Conservation (phyloP, 2,329 filamentous ascomycete genomes). For the Bimuria novae-zelandiae region DNA sequence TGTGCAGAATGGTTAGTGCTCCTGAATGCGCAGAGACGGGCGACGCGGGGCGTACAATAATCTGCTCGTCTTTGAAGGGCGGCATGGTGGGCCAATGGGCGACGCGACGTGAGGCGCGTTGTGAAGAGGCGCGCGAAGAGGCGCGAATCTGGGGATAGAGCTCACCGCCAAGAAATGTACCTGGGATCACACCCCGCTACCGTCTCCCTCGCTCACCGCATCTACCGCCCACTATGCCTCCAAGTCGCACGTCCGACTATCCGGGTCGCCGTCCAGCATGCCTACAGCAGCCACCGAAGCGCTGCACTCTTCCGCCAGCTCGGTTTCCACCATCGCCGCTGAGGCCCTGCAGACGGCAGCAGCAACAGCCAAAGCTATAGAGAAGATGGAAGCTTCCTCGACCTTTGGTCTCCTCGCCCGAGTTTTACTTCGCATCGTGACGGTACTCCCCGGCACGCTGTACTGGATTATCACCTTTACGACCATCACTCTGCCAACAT, state of each 20-base stretch:
- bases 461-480: conserved; percentile 85
- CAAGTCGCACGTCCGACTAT: too few relatives aligned
- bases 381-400: conserved; percentile 28
- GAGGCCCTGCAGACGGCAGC: conserved; percentile 26
- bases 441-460: conserved; percentile 61
- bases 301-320: conserved; percentile 20
- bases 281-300: conserved; percentile 21
- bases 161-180: background rate
- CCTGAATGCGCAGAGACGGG: background rate
- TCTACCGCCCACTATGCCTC: background rate
- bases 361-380: conserved; percentile 25
- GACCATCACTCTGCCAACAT: conserved; percentile 86
- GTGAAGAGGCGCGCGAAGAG: conserved; percentile 8
- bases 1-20: conserved; percentile 27
- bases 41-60: conserved; percentile 40
- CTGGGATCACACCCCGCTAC: background rate
- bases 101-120: conserved; percentile 10
- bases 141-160: background rate
- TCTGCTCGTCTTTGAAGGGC: conserved; percentile 53
- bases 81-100: conserved; percentile 41
- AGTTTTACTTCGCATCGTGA: conserved; percentile 55
- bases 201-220: background rate
- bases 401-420: conserved; percentile 53
- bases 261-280: conserved; percentile 24
- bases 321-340: conserved; percentile 14